Evolutionary conservation across 768 basidiomycete species (phyloP).

Genomic region (Omphalotus guepiniiformis): DNA sequence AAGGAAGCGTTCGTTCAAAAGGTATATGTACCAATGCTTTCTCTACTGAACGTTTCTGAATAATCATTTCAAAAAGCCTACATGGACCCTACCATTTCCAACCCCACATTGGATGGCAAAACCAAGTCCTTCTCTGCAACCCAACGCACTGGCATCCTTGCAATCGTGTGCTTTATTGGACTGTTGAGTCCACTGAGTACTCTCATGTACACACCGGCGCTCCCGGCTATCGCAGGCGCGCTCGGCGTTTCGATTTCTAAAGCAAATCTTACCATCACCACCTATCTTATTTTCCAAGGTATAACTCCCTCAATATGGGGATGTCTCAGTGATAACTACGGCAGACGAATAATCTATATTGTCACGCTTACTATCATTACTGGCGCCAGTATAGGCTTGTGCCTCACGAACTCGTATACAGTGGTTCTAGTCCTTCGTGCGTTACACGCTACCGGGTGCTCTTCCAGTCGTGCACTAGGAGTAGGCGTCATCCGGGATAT

Average conservation of each 20-base stretch:
- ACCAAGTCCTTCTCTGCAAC: neutral
- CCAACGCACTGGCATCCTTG: neutral
- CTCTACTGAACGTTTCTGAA: no score
- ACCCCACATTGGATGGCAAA: no score
- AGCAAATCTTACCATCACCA: constrained; percentile 3
- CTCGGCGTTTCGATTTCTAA: constrained; percentile 5
- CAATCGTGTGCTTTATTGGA: constrained; percentile 4
- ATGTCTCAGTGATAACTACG: neutral
- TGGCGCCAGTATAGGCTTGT: neutral
- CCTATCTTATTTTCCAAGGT: constrained; percentile 3
- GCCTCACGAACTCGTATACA: constrained; percentile 1
- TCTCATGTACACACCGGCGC: constrained; percentile 3
- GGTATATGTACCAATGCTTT: no score
- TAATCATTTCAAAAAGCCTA: no score
- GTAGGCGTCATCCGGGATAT: constrained; percentile 5
- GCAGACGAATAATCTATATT: constrained; percentile 2
- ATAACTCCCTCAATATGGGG: constrained; percentile 1
- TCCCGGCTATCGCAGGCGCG: neutral
- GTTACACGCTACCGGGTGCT: neutral
- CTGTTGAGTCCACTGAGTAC: neutral
- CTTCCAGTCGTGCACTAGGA: constrained; percentile 5
- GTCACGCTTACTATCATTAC: neutral
- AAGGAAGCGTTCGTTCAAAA: no score
- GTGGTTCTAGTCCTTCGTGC: constrained; percentile 2
- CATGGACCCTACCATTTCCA: no score